phyloP scores from a whole-genome alignment of 176 grass and related monocot species.

The Eragrostis curvula region DNA sequence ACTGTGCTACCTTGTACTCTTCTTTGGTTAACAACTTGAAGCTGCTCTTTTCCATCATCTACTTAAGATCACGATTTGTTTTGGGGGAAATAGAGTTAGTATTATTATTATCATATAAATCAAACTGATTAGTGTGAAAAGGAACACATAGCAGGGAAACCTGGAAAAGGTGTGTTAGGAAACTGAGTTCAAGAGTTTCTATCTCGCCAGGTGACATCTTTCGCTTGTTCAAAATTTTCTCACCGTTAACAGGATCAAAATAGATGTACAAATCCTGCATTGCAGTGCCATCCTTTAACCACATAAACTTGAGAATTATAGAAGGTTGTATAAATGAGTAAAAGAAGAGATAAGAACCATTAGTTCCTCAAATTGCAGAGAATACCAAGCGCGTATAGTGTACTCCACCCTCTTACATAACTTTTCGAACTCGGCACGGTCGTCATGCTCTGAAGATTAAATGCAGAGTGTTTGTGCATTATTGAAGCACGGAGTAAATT shows the following conservation, averaged over 20 bases:
- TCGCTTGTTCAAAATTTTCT: slow-evolving; percentile 74
- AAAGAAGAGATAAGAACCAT: slow-evolving; percentile 44
- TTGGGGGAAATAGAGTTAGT: neutral
- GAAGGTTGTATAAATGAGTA: slow-evolving; percentile 20
- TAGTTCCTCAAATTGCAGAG: slow-evolving; percentile 86
- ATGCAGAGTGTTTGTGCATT: neutral
- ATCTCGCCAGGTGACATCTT: slow-evolving; percentile 57
- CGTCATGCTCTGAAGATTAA: slow-evolving; percentile 55
- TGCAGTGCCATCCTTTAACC: slow-evolving; percentile 15
- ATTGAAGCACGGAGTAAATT: slow-evolving; percentile 13
- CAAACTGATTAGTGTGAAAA: neutral
- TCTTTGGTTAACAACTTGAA: slow-evolving; percentile 88
- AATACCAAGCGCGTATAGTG: slow-evolving; percentile 90
- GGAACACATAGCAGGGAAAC: slow-evolving; percentile 27
- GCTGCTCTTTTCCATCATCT: slow-evolving; percentile 99
- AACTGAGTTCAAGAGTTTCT: slow-evolving; percentile 83
- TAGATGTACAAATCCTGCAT: slow-evolving; percentile 82
- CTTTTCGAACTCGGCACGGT: slow-evolving; percentile 67
- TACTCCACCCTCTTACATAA: slow-evolving; percentile 83
- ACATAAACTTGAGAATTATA: slow-evolving; percentile 3
- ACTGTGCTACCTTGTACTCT: slow-evolving; percentile 87
- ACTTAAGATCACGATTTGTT: neutral
- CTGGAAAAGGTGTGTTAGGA: slow-evolving; percentile 83
- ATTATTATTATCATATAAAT: slow-evolving; percentile 5
- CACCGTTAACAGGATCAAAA: slow-evolving; percentile 81